Evolutionary conservation across 2,329 filamentous ascomycete genomes (phyloP).

Genomic region (Neonectria coccinea): DNA sequence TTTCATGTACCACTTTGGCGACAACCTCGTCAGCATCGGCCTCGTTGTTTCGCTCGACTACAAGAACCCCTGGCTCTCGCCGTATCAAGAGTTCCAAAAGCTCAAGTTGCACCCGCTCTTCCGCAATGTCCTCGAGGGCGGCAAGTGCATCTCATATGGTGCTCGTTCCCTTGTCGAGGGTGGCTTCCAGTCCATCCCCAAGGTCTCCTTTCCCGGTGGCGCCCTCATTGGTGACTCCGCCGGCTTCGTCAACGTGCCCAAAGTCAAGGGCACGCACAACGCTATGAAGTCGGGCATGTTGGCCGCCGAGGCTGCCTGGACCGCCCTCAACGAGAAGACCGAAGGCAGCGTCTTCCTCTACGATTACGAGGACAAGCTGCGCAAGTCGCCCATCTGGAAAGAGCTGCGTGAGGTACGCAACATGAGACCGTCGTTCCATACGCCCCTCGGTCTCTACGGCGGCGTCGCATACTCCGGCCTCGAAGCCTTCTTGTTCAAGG

Average conservation of each 20-base stretch:
- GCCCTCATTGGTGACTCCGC: constrained; percentile 96
- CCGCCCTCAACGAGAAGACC: constrained; percentile 69
- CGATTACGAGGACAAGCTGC: constrained; percentile 91
- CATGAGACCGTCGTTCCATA: constrained; percentile 96
- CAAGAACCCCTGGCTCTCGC: constrained; percentile 94
- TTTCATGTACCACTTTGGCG: constrained; percentile 99
- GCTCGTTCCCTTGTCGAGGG: constrained; percentile 93
- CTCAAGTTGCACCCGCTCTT: constrained; percentile 98
- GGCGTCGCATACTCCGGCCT: constrained; percentile 93
- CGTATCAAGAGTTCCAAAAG: constrained; percentile 97
- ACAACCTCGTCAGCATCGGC: constrained; percentile 93
- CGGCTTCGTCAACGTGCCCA: constrained; percentile 96
- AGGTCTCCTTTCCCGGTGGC: constrained; percentile 94
- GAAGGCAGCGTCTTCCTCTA: constrained; percentile 88
- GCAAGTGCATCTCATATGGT: constrained; percentile 97
- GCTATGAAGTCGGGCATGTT: constrained; percentile 98
- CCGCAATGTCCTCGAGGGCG: constrained; percentile 86
- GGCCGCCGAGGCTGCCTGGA: constrained; percentile 89
- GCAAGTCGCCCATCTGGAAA: constrained; percentile 89
- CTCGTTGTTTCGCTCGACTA: constrained; percentile 96
- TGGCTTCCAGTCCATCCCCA: constrained; percentile 97
- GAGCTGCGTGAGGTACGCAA: constrained; percentile 96
- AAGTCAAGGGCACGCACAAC: constrained; percentile 98
- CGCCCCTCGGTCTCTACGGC: constrained; percentile 86
- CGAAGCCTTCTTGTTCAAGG: constrained; percentile 88